These are phyloP conservation scores for Albifimbria verrucaria DNA, from an alignment of 2,329 filamentous ascomycete genomes.

Conservation along the genomic window DNA sequence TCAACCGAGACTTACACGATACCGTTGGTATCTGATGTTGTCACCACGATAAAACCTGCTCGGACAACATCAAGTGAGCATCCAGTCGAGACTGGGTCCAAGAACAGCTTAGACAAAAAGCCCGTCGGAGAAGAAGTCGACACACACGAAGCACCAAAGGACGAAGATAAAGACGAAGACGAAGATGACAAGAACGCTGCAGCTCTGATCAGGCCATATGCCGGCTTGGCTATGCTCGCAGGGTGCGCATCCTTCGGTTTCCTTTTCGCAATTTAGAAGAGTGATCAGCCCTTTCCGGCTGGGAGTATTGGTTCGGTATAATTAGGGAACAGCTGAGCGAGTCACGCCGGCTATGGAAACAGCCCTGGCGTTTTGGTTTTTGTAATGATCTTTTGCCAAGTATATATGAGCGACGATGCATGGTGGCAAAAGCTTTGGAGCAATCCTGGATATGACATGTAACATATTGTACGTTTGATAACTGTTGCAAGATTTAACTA, in stretches of 20 bases:
- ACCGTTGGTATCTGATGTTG: constrained; percentile 42
- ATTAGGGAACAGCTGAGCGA: no score
- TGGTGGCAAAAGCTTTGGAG: no score
- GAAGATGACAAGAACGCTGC: constrained; percentile 19
- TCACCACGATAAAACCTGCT: constrained; percentile 36
- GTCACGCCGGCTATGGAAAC: no score
- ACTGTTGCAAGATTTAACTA: no score
- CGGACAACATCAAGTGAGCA: constrained; percentile 17
- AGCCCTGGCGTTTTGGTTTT: no score
- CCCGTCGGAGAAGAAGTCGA: constrained; percentile 1
- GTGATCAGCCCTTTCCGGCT: no score
- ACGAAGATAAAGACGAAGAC: constrained; percentile 18
- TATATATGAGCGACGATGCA: no score
- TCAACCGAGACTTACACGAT: constrained; percentile 41
- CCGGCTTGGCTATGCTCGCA: neutral
- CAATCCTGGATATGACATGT: no score
- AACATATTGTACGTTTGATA: no score
- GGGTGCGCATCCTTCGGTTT: neutral
- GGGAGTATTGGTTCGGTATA: no score
- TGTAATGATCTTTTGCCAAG: no score
- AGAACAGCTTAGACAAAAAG: constrained; percentile 11
- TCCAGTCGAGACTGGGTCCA: constrained; percentile 22
- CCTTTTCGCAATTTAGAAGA: neutral
- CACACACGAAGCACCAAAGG: constrained; percentile 6
- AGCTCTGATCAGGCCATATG: constrained; percentile 2